Evolutionary conservation across 2,329 filamentous ascomycete species (phyloP), one percentile per base, ranked within the genome.

Genomic region (Penicillium occitanis): DNA sequence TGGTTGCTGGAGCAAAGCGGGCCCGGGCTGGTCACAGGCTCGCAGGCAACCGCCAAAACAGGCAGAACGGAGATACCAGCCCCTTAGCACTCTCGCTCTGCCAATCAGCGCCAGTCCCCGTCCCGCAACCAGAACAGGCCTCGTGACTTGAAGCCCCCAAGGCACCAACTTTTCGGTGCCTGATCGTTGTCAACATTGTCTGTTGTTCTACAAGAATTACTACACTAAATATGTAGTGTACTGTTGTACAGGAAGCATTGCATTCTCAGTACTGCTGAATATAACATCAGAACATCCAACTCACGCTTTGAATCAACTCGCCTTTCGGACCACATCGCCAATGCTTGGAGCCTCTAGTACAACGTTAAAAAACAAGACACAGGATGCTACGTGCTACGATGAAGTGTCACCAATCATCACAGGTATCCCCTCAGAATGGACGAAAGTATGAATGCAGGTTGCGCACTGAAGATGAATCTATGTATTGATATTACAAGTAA

Each of bases 391-490:
- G 30, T 57, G 22, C 33, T 37, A 40, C 28, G 8, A 33, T 13
- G 7, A 14, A 37, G 33, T 37, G 40, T 37, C 19, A 33, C 50
- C 2, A 19, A 51, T 2, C 22, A 3, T 51, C 25, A 28, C 25
- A 35, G 14, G 17, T 35, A 55, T 28, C 28, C 8, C 17, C 17
- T 35, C 17, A 19, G n/a, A 37, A 51, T 42, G 14, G 33, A n/a
- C 2, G 19, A 19, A 40, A 51, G 42, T 13, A 70, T 5, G 5
- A 55, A 44, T 46, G 22, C 67, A 69, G 68, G 71, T 72, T 57
- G 33, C 53, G 30, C 33, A 14, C 33, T 35, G 51, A 57, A 40
- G 33, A 40, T 37, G 53, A 37, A 22, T 57, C 53, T 57, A 57
- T 57, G 33, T 57, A 57, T 53, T 57, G 53, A 57, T 37, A 11